Base-by-base conservation (phyloP, 2,329 filamentous ascomycete genomes). In the Monosporascus sp. region DNA sequence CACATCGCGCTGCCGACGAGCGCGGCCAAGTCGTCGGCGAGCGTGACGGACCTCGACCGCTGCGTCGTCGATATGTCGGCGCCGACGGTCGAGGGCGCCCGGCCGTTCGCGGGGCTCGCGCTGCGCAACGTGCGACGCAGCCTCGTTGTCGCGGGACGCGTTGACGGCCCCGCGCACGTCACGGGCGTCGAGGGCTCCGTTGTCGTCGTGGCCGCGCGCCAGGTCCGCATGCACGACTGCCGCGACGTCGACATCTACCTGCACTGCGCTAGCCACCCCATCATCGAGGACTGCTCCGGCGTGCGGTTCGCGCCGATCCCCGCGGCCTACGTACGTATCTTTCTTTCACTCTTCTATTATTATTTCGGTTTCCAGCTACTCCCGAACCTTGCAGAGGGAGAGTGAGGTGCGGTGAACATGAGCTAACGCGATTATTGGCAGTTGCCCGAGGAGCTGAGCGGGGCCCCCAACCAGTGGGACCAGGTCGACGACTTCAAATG, bases 401-500 rank as follows among this genome's bases (percentile, higher is more conserved):
- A 14, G 31, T 14, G 31, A 34, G 2, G 31, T 11, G 31, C 5
- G 31, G 14, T 14, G 31, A 7, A 34, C n/a, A 19, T 43, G 3
- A 37, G 5, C 20, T 51, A 38, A 2, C 6, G 52, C 58, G 22
- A 59, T 48, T 48, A 68, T 64, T 53, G 57, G 43, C 64, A 58
- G 57, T 51, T 65, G 52, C 59, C 57, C 26, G 61, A 68, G 41
- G 61, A 67, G 8, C 65, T 66, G 9, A 61, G 69, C 8, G 52
- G 61, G 1, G 59, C 65, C 3, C 72, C 72, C 54, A 93, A 96
- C 67, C 82, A 88, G 63, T 99, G 91, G 90, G 82, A 92, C 62
- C 85, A 94, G 64, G 89, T 97, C 17, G 90, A 97, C 69, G 94
- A 99, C 69, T 99, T 99, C 78, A 96, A 96, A 73, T 97, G 94